Evolutionary conservation across 257 asterid genomes (phyloP), one percentile per base, ranked within the genome.

Genomic region (Galeopsis tetrahit): DNA sequence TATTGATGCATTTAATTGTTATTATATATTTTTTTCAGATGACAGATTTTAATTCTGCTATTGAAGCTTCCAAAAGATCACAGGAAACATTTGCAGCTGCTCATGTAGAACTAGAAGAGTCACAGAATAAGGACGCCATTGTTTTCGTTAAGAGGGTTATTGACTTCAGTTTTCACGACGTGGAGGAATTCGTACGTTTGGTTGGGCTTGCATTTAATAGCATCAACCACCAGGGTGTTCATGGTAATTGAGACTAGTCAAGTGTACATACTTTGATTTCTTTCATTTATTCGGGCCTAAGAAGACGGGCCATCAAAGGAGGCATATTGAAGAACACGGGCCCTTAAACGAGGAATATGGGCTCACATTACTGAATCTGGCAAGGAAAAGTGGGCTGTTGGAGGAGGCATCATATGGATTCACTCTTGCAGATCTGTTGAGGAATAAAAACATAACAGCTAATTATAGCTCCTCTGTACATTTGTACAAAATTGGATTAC

Each of bases 21-120:
- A 55, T 6, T 55, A 11, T 52, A 21, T 48, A 55, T 15, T 31
- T 8, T 73, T 78, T 53, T n/a, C 85, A 94, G 99, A 82, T 96
- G 7, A 87, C 81, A 75, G 90, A 89, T 70, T 88, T 80, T 49
- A 84, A 73, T 74, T 85, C 79, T 80, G 99, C 97, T 42, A 89
- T 94, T 97, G 99, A 89, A 79, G 97, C 99, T 63, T 76, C 93
- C 73, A 87, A 76, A 73, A 89, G 84, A 78, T 77, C 96, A 48
- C 93, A 75, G 65, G 82, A 72, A 63, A 80, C 87, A 34, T 89
- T 82, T 78, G 84, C 88, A 72, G 92, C 93, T 61, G 91, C 97
- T 72, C 80, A 56, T 68, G 77, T 60, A 57, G 80, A 73, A 51
- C 81, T 84, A 14, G 89, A 76, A 70, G 79, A 85, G 82, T 80